Conservation (phyloP, 2,329 filamentous ascomycete species). For the Cytospora schulzeri region DNA sequence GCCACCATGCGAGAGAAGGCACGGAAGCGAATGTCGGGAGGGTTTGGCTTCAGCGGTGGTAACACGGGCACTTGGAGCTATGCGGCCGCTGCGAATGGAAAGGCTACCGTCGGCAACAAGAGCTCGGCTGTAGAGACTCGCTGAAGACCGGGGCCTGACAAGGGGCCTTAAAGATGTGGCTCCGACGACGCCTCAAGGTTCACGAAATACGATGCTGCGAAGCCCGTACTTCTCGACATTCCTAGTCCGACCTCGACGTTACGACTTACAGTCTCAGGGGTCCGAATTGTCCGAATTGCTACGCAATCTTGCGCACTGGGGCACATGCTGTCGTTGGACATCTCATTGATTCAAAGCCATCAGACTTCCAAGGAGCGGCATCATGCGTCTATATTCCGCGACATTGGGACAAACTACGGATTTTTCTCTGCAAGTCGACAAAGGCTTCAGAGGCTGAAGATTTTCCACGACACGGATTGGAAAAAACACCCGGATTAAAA, state of each 20-base stretch:
- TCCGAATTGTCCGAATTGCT: not conserved
- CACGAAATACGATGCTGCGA: constrained; percentile 3
- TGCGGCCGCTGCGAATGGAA: constrained; percentile 36
- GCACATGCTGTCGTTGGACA: not conserved
- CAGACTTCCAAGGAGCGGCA: not conserved
- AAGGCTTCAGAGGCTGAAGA: not conserved
- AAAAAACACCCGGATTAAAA: not conserved
- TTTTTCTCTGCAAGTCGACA: not conserved
- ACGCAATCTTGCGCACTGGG: not conserved
- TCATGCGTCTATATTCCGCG: not conserved
- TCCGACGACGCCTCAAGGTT: constrained; percentile 6
- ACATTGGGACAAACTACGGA: not conserved
- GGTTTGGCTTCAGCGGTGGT: constrained; percentile 38
- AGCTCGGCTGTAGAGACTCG: constrained; percentile 25
- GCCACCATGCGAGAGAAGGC: constrained; percentile 44
- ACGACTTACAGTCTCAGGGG: not conserved
- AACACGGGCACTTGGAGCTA: constrained; percentile 45
- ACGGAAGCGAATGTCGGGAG: constrained; percentile 53
- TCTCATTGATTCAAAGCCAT: not conserved
- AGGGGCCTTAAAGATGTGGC: not conserved
- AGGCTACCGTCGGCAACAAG: constrained; percentile 19
- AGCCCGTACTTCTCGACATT: not conserved
- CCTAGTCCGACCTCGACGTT: not conserved
- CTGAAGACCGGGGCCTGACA: constrained; percentile 5
- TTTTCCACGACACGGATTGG: not conserved